A percentile compares a stretch with the other conserved stretches of the same genome.
phyloP scores from a whole-genome alignment of 2,329 filamentous ascomycete genomes.

The Rhynchosporium agropyri region DNA sequence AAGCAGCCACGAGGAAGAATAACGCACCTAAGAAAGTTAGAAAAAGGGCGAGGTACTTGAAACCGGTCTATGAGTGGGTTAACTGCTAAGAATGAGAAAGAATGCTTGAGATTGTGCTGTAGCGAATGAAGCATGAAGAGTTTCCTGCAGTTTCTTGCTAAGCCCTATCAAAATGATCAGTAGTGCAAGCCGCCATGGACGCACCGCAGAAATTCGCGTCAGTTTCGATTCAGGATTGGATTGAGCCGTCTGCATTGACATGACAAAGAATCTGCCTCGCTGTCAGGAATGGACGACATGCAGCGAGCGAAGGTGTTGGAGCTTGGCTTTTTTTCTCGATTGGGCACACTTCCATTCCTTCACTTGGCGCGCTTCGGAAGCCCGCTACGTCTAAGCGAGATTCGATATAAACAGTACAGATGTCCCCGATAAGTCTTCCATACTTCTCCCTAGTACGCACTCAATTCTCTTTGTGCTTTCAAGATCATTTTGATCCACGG shows the following conservation, averaged over 20 bases:
- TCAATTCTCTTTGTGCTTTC: not conserved
- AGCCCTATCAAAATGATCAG: not conserved
- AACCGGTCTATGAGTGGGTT: no score
- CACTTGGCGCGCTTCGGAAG: not conserved
- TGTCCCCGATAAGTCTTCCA: not conserved
- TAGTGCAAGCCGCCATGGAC: not conserved
- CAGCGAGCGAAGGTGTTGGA: not conserved
- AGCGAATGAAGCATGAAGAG: not conserved
- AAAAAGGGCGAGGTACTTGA: no score
- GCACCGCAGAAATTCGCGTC: not conserved
- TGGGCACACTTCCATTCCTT: not conserved
- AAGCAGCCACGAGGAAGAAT: no score
- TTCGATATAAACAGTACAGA: slow-evolving; percentile 8
- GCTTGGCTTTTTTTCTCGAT: not conserved
- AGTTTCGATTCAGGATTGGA: not conserved
- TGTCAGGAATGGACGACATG: no score
- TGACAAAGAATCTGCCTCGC: not conserved
- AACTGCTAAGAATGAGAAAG: no score
- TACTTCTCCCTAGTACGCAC: not conserved
- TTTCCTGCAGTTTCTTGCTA: not conserved
- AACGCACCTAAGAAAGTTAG: no score
- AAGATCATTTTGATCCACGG: not conserved
- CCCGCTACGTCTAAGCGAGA: not conserved
- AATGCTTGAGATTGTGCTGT: no score
- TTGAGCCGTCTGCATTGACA: not conserved